Evolutionary conservation across 345 rosid genomes (phyloP).

Genomic region (Moricandia arvensis): DNA sequence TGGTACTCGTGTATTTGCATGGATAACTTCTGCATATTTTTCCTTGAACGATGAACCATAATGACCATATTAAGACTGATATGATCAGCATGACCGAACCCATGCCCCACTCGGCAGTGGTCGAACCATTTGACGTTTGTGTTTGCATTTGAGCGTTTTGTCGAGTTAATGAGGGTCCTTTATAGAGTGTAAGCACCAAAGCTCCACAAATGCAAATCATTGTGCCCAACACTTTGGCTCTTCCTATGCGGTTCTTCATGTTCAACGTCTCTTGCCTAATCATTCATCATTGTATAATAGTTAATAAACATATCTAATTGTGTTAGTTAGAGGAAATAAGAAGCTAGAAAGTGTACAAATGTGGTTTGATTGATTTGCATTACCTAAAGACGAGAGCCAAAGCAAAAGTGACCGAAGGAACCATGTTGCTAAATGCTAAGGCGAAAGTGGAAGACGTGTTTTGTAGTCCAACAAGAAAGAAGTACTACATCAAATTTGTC

Average conservation of each 20-base stretch:
- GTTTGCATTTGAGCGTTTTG: slow-evolving; percentile 9
- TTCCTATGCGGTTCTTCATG: slow-evolving; percentile 46
- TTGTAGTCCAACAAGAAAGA: slow-evolving; percentile 57
- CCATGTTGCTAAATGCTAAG: slow-evolving; percentile 60
- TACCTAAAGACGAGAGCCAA: slow-evolving; percentile 58
- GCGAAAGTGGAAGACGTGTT: slow-evolving; percentile 60
- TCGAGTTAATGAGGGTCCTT: slow-evolving; percentile 45
- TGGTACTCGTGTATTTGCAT: slow-evolving; percentile 60
- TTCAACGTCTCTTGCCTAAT: slow-evolving; percentile 54
- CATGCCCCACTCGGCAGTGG: slow-evolving; percentile 39
- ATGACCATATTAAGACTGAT: slow-evolving; percentile 54
- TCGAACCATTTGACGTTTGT: slow-evolving; percentile 8
- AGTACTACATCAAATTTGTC: slow-evolving; percentile 49
- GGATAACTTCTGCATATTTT: slow-evolving; percentile 48
- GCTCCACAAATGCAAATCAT: slow-evolving; percentile 58
- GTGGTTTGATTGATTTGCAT: not conserved
- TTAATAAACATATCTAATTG: not conserved
- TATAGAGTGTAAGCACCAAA: slow-evolving; percentile 51
- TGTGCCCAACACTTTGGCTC: slow-evolving; percentile 56
- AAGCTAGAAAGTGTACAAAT: not conserved
- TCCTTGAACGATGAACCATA: slow-evolving; percentile 60
- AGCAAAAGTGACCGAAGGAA: slow-evolving; percentile 54
- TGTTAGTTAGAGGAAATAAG: not conserved
- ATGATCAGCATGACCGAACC: slow-evolving; percentile 48
- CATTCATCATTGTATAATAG: not conserved